These are phyloP conservation scores for Candida peoriensis DNA, from an alignment of 805 yeast genomes.

Conservation along the genomic window DNA sequence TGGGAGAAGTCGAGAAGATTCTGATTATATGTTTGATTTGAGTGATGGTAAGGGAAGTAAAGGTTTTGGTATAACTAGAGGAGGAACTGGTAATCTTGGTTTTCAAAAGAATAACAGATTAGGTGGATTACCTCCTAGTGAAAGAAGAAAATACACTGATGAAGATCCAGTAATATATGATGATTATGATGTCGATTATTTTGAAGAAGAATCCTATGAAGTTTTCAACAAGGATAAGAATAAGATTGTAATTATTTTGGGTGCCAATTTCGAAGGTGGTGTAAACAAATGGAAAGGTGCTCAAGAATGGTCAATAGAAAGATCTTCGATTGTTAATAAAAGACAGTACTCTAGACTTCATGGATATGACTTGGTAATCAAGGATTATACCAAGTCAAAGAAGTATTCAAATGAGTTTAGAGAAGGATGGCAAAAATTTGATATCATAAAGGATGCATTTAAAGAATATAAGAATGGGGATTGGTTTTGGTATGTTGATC, in stretches of 20 bases:
- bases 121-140: conserved; percentile 24
- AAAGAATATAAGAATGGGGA: conserved; percentile 26
- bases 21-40: conserved; percentile 14
- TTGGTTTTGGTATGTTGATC: conserved; percentile 40
- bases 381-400: conserved; percentile 41
- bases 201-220: conserved; percentile 1
- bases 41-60: conserved; percentile 18
- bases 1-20: conserved; percentile 1
- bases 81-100: conserved; percentile 23
- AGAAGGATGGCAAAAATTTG: conserved; percentile 42
- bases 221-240: conserved; percentile 18
- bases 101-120: conserved; percentile 16
- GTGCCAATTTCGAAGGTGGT: conserved; percentile 38
- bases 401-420: conserved; percentile 45
- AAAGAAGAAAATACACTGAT: conserved; percentile 10
- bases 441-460: conserved; percentile 30
- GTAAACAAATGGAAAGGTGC: conserved; percentile 35
- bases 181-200: conserved; percentile 11
- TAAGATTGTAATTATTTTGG: conserved; percentile 31
- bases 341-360: conserved; percentile 42
- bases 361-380: conserved; percentile 42
- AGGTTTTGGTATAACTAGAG: conserved; percentile 23
- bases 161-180: conserved; percentile 10
- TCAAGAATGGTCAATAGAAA: conserved; percentile 41
- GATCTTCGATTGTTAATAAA: conserved; percentile 42